Base-by-base conservation (phyloP, 805 yeast species). In the Schwanniomyces yamadae region DNA sequence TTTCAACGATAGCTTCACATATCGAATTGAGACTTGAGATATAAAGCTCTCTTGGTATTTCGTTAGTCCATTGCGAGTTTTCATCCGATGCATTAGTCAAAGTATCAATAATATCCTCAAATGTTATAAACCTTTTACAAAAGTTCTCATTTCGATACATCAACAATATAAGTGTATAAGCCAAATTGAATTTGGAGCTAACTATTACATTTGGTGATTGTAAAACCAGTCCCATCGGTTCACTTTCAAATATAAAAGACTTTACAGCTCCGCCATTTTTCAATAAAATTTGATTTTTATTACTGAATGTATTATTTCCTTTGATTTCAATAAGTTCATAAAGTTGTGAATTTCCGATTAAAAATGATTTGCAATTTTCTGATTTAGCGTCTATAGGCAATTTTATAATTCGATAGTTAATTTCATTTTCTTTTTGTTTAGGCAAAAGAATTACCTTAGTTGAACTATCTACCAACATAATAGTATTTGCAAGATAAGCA, bases 31-130 rank as follows among this genome's bases (percentile, higher is more conserved):
- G 41, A 4, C 59, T 42, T 0, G 20, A 19, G 12, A 44, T 40
- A 16, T 68, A 42, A 5, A 45, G 9, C 3, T 40, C 40, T 31
- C 59, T 54, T 4, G 61, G 57, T 1, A 50, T 26, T 5, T 54
- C 51, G 6, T 56, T 41, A 5, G 66, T 44, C 47, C 57, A 49
- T 14, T 58, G 63, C 14, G 55, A 61, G 12, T 43, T 54, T 41
- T 49, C 63, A 23, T 54, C 54, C 38, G 48, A 59, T 20, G 50
- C 46, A 34, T 43, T 45, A 31, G 52, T 49, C 20, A 68, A 40
- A 12, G 48, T 41, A 43, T 73, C 78, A 6, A 57, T 48, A 4
- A 76, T 43, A 48, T 76, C 80, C 15, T 76, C 78, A 11, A 62
- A 45, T 0, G 71, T 53, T 39, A 66, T 39, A 44, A 59, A 54